phyloP scores from a whole-genome alignment of 768 basidiomycete genomes.

The Baorangia bicolor region DNA sequence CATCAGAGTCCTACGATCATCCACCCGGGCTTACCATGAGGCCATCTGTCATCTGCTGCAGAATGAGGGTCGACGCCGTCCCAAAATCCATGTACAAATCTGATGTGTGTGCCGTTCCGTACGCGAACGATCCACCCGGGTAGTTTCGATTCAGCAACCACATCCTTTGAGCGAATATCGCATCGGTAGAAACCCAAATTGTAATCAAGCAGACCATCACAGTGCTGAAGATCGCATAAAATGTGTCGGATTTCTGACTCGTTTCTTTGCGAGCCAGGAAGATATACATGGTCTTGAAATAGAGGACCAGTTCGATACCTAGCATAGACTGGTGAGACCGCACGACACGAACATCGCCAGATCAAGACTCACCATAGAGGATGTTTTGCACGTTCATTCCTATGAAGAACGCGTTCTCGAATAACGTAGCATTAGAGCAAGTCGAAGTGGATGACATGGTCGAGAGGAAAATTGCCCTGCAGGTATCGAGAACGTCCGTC shows the following conservation, averaged over 20 bases:
- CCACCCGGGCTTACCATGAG: constrained; percentile 12
- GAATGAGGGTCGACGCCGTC: no score
- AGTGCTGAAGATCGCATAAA: no score
- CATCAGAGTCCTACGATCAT: neutral
- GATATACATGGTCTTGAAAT: constrained; percentile 15
- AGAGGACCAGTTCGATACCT: constrained; percentile 16
- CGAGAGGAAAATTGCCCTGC: no score
- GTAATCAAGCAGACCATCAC: no score
- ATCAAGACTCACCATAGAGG: no score
- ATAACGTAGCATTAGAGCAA: neutral
- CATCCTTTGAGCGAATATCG: no score
- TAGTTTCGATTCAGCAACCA: no score
- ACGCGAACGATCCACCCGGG: no score
- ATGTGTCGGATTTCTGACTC: neutral
- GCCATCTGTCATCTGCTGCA: constrained; percentile 31
- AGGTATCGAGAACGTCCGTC: no score
- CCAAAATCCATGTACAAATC: no score
- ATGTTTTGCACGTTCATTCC: constrained; percentile 13
- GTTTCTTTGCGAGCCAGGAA: neutral
- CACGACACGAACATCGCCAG: neutral
- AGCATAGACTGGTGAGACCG: neutral
- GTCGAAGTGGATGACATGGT: neutral
- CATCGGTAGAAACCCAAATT: no score
- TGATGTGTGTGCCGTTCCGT: no score
- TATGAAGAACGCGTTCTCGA: constrained; percentile 12